Percentiles rank a stretch among this genome's conserved stretches.
Conservation (phyloP, 305 asterid genomes). For the Fraxinus sp. region DNA sequence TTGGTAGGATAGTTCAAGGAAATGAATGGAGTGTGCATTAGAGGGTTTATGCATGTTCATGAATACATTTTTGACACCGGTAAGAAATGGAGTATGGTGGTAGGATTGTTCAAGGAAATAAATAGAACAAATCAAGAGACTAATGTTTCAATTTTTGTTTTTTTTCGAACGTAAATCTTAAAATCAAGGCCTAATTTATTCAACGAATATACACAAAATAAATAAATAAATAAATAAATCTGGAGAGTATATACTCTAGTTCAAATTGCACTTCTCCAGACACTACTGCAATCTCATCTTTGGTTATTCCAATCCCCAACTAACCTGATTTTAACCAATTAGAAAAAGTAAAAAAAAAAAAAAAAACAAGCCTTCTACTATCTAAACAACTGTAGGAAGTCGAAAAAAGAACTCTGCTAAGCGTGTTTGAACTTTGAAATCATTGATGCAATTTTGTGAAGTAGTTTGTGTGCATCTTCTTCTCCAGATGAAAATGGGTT, state of each 20-base stretch:
- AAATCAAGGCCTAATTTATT: neutral
- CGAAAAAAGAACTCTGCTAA: constrained; percentile 14
- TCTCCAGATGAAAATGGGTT: constrained; percentile 41
- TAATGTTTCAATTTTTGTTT: neutral
- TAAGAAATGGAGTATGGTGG: neutral
- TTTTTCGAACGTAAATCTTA: neutral
- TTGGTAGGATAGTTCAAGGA: neutral
- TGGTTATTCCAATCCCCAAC: neutral
- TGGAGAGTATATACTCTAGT: neutral
- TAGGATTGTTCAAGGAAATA: neutral
- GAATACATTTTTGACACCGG: neutral
- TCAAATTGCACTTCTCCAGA: neutral
- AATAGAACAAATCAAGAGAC: neutral
- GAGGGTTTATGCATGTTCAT: neutral
- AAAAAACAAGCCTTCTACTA: neutral
- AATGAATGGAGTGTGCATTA: neutral
- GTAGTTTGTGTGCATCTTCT: constrained; percentile 45
- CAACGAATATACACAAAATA: neutral
- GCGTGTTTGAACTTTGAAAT: constrained; percentile 44
- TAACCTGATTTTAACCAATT: neutral
- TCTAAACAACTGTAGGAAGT: neutral
- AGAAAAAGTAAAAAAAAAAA: neutral
- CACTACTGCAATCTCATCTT: neutral
- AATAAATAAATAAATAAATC: neutral
- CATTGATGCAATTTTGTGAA: constrained; percentile 49